Percentiles rank a stretch among this genome's conserved stretches.
Evolutionary conservation across 202 grass and related monocot genomes (phyloP).

Genomic region (Alloteropsis angusta): DNA sequence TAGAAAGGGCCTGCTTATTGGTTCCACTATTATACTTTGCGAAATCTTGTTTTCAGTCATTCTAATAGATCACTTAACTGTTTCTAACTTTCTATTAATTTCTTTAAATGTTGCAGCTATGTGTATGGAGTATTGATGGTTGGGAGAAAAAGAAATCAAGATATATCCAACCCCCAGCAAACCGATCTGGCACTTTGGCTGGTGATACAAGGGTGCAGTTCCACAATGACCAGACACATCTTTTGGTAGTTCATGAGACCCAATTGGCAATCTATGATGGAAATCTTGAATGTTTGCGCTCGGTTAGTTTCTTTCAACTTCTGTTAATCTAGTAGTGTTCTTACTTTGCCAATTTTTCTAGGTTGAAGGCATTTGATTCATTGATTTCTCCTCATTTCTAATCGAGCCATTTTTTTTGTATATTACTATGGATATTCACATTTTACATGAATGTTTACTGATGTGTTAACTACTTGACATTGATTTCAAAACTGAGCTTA

Average conservation of each 20-base stretch:
- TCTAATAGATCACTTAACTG: not conserved
- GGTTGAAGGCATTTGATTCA: not conserved
- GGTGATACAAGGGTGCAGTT: slow-evolving; percentile 97
- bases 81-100: slow-evolving; percentile 1
- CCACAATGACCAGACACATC: slow-evolving; percentile 93
- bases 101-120: slow-evolving; percentile 56
- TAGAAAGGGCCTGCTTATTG: not conserved
- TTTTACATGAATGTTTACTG: not conserved
- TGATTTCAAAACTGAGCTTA: not conserved
- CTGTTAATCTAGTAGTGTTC: not conserved
- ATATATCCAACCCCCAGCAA: slow-evolving; percentile 66
- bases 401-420: not conserved
- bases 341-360: not conserved
- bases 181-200: slow-evolving; percentile 57
- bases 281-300: slow-evolving; percentile 81
- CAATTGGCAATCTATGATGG: slow-evolving; percentile 90
- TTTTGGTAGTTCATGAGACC: slow-evolving; percentile 89
- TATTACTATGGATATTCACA: not conserved
- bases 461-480: not conserved
- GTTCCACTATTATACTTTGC: not conserved
- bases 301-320: slow-evolving; percentile 44
- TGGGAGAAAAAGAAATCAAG: slow-evolving; percentile 97
- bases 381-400: not conserved
- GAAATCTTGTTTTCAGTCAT: not conserved
- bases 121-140: slow-evolving; percentile 91